Conservation (phyloP, 2,329 filamentous ascomycete species). For the Colletotrichum lentis region DNA sequence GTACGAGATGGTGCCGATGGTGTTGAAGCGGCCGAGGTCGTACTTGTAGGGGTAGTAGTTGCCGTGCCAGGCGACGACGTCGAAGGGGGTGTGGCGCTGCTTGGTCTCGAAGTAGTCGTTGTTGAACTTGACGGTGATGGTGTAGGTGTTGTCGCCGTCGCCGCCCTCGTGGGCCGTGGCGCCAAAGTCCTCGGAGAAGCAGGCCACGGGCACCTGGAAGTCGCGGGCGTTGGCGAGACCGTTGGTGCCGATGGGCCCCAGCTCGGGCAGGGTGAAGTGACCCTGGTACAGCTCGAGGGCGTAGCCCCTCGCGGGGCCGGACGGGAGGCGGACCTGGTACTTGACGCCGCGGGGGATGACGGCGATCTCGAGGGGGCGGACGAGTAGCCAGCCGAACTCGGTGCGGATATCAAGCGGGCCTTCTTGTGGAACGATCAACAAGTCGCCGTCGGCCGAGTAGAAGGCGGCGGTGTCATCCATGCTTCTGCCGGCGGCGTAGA, state of each 20-base stretch:
- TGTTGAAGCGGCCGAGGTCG: conserved; percentile 79
- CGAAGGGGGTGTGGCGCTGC: conserved; percentile 77
- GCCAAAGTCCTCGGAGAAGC: conserved; percentile 68
- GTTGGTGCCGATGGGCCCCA: conserved; percentile 78
- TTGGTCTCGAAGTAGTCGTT: conserved; percentile 70
- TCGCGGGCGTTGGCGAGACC: conserved; percentile 78
- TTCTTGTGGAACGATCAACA: conserved; percentile 78
- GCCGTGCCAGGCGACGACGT: conserved; percentile 83
- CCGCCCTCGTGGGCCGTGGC: conserved; percentile 50
- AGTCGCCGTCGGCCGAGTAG: conserved; percentile 84
- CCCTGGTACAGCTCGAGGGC: conserved; percentile 78
- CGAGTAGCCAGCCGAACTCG: conserved; percentile 76
- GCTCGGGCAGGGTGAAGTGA: conserved; percentile 75
- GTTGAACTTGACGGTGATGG: conserved; percentile 71
- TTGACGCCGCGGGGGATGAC: conserved; percentile 78
- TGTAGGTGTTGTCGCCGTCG: conserved; percentile 48
- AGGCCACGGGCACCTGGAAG: conserved; percentile 76
- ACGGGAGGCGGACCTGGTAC: conserved; percentile 73
- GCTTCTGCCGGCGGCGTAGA: conserved; percentile 79
- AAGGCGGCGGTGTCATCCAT: conserved; percentile 81
- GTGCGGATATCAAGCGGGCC: conserved; percentile 79
- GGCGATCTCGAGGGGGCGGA: conserved; percentile 80
- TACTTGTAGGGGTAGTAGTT: conserved; percentile 85
- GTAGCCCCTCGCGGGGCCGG: conserved; percentile 73
- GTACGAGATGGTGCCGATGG: conserved; percentile 75